Base-by-base conservation (phyloP, 139 green algal genomes). In the Haematococcus lacustris region DNA sequence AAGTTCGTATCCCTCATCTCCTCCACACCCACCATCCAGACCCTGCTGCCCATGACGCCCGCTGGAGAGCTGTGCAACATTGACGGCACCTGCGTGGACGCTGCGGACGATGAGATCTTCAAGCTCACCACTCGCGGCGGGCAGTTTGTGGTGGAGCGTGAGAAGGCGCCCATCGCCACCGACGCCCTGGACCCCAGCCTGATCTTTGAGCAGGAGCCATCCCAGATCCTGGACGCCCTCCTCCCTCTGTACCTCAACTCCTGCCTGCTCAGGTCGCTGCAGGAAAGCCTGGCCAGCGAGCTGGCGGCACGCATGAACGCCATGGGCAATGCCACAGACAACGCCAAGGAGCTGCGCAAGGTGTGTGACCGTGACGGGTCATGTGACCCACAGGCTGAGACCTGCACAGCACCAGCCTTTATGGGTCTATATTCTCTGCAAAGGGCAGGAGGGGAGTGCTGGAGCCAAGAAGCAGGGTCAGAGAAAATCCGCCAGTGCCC, bases 221-320 rank as follows among this genome's bases (percentile, higher is more conserved):
- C 91, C 7, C 96, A 99, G 90, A 98, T 99, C 73, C 86, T 99
- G 68, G 96, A 99, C 73, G 91, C 96, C 2, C 85, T 99, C 75
- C 89, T 99, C 83, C 96, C 96, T 32, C 85, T 99, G 51, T 99
- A 99, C 93, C 86, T 99, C 73, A 99, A 98, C 88, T 84, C 80
- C 64, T 91, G 88, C 73, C 81, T 99, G 64, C 90, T 98, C 71
- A 83, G 93, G 66, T 74, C 75, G 34, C 82, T 91, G 61, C 79
- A 94, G 83, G 95, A 99, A 88, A 86, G 93, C 9, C 83, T 99
- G 71, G 95, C 95, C 57, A 94, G 83, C 23, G 95, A 99, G 93
- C 89, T 99, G 76, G 93, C 96, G n/a, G 90, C 95, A 0, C 91
- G 95, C 78, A 99, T 99, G 95, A 98, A 97, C 75, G 95, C 95